A percentile compares a stretch with the other conserved stretches of the same genome.
phyloP scores from a whole-genome alignment of 345 rosid genomes.

The Limnanthes douglasii region DNA sequence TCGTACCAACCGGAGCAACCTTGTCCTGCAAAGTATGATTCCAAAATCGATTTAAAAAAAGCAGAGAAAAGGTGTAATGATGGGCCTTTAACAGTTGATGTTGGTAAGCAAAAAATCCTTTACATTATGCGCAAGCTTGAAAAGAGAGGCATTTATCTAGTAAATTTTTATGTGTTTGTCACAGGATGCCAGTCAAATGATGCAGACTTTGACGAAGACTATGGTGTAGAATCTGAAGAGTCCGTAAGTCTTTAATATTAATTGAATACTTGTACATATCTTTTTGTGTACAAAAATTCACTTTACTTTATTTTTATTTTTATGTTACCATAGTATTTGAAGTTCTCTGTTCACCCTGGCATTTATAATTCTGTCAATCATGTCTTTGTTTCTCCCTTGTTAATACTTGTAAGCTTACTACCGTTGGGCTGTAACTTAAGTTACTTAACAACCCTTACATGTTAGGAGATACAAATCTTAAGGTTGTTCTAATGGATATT shows the following conservation, averaged over 20 bases:
- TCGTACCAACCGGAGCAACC: conserved; percentile 24
- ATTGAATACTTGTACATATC: too few relatives aligned
- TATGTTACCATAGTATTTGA: too few relatives aligned
- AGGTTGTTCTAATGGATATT: too few relatives aligned
- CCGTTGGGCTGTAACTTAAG: too few relatives aligned
- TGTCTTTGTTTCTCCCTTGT: too few relatives aligned
- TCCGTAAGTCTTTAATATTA: conserved; percentile 49
- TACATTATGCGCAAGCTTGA: conserved; percentile 3
- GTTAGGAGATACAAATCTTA: too few relatives aligned
- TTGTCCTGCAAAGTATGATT: conserved; percentile 13
- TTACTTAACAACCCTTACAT: too few relatives aligned
- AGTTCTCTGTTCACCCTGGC: too few relatives aligned
- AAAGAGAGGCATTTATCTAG: conserved; percentile 8
- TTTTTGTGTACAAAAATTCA: too few relatives aligned
- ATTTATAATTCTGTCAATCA: too few relatives aligned
- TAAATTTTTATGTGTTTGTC: conserved; percentile 6
- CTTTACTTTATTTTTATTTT: conserved; percentile 1
- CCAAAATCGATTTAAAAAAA: conserved; percentile 15
- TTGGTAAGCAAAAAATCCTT: conserved; percentile 28
- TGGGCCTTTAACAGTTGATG: conserved; percentile 17
- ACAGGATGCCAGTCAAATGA: conserved; percentile 28
- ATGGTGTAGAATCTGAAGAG: conserved; percentile 38
- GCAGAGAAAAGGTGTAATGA: conserved; percentile 15
- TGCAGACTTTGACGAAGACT: conserved; percentile 61
- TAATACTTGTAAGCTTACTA: too few relatives aligned